A percentile compares a stretch with the other conserved stretches of the same genome.
Evolutionary conservation across 257 asterid genomes (phyloP).

Genomic region (Lavandula angustifolia): DNA sequence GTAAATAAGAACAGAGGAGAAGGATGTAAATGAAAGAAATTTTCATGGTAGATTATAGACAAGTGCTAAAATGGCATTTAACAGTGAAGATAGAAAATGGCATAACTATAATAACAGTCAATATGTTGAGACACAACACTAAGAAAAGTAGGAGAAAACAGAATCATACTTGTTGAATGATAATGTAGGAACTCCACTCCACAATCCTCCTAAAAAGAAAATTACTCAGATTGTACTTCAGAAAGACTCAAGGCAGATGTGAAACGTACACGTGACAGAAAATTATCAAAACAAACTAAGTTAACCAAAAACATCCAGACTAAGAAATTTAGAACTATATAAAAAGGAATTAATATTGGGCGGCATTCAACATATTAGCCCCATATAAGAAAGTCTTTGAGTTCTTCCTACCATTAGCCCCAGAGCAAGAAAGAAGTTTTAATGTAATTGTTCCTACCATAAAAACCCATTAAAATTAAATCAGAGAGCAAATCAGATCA

Average conservation of each 20-base stretch:
- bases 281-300: too few relatives aligned
- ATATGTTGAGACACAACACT: background rate
- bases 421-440: too few relatives aligned
- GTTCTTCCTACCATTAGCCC: too few relatives aligned
- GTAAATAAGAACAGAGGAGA: background rate
- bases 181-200: constrained; percentile 91
- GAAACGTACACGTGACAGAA: too few relatives aligned
- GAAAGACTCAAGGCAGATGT: background rate
- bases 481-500: too few relatives aligned
- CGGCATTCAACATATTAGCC: too few relatives aligned
- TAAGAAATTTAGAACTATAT: too few relatives aligned
- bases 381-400: too few relatives aligned
- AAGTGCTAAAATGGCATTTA: background rate
- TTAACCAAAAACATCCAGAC: too few relatives aligned
- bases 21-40: background rate
- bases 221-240: constrained; percentile 15
- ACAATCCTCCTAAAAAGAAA: constrained; percentile 80
- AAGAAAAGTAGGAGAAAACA: constrained; percentile 4
- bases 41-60: background rate
- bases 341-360: too few relatives aligned
- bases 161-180: constrained; percentile 61
- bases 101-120: constrained; percentile 12
- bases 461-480: too few relatives aligned
- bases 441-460: too few relatives aligned
- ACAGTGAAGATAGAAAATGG: constrained; percentile 8